These are phyloP conservation scores for Venturia pyrina DNA, from an alignment of 2,329 filamentous ascomycete genomes.

Conservation along the genomic window DNA sequence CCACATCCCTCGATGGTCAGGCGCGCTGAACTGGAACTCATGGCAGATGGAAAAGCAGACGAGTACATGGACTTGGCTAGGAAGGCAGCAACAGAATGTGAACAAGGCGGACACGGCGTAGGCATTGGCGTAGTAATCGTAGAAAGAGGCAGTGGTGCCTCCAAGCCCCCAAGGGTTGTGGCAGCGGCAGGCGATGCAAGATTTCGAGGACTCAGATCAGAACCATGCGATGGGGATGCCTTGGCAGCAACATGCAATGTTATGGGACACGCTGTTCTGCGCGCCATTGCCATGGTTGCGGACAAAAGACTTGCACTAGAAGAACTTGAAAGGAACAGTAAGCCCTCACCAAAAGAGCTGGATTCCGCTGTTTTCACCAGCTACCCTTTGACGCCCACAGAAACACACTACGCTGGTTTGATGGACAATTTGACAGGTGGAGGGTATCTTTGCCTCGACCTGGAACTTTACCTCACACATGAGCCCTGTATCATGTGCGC, in stretches of 20 bases:
- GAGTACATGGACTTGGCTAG: slow-evolving; percentile 60
- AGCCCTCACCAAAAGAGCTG: slow-evolving; percentile 32
- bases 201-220: slow-evolving; percentile 41
- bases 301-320: slow-evolving; percentile 35
- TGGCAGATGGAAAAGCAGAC: slow-evolving; percentile 36
- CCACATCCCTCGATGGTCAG: slow-evolving; percentile 68
- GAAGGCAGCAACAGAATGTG: slow-evolving; percentile 50
- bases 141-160: slow-evolving; percentile 40
- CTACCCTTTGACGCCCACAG: slow-evolving; percentile 56
- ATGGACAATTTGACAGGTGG: slow-evolving; percentile 57
- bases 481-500: slow-evolving; percentile 95
- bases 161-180: slow-evolving; percentile 44
- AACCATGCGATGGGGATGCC: neutral
- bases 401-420: slow-evolving; percentile 47
- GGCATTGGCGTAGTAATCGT: slow-evolving; percentile 61
- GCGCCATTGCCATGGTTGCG: slow-evolving; percentile 75
- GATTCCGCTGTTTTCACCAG: slow-evolving; percentile 50
- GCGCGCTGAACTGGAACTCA: slow-evolving; percentile 59
- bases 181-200: slow-evolving; percentile 69
- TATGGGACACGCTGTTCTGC: slow-evolving; percentile 67
- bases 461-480: slow-evolving; percentile 90
- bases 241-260: slow-evolving; percentile 51
- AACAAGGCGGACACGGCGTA: slow-evolving; percentile 51
- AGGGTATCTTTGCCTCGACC: slow-evolving; percentile 86
- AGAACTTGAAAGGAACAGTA: slow-evolving; percentile 15